These are phyloP conservation scores for Alternaria ethzedia DNA, from an alignment of 2,329 filamentous ascomycete species.

Conservation along the genomic window DNA sequence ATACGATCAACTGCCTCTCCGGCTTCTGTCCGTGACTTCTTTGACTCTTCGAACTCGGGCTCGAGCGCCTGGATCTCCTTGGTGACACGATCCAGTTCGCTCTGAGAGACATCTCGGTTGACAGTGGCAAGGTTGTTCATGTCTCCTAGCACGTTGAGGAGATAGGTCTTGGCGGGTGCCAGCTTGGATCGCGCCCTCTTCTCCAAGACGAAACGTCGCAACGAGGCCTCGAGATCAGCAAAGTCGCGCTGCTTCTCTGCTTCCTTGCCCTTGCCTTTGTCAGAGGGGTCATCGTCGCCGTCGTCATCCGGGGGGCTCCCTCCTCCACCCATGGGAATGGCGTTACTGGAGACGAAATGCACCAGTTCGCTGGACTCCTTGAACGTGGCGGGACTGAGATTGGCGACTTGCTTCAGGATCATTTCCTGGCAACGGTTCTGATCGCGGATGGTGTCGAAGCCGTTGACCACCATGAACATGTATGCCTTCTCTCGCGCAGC, in stretches of 20 bases:
- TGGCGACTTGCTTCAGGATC: conserved; percentile 87
- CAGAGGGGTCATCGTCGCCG: conserved; percentile 53
- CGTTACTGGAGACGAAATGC: conserved; percentile 97
- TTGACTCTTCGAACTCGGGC: conserved; percentile 82
- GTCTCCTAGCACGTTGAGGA: conserved; percentile 91
- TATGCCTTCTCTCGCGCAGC: conserved; percentile 97
- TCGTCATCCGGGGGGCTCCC: conserved; percentile 46
- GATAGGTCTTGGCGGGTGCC: conserved; percentile 92
- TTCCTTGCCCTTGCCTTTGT: conserved; percentile 69
- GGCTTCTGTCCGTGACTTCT: conserved; percentile 78
- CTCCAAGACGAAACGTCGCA: conserved; percentile 92
- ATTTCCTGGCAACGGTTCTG: conserved; percentile 89
- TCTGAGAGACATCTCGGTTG: conserved; percentile 84
- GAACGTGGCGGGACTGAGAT: conserved; percentile 88
- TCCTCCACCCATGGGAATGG: conserved; percentile 71
- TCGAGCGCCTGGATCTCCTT: conserved; percentile 82
- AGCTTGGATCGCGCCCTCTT: conserved; percentile 95
- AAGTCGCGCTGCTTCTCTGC: conserved; percentile 89
- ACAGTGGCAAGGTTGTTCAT: conserved; percentile 81
- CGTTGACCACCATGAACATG: conserved; percentile 98
- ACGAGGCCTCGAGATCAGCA: conserved; percentile 82
- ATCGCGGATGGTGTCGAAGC: conserved; percentile 91
- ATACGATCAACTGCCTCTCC: conserved; percentile 80
- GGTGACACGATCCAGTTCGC: conserved; percentile 82
- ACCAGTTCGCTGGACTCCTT: conserved; percentile 93